A percentile compares a stretch with the other conserved stretches of the same genome.
phyloP scores from a whole-genome alignment of 75 land plant species.

The Sequoia sempervirens region DNA sequence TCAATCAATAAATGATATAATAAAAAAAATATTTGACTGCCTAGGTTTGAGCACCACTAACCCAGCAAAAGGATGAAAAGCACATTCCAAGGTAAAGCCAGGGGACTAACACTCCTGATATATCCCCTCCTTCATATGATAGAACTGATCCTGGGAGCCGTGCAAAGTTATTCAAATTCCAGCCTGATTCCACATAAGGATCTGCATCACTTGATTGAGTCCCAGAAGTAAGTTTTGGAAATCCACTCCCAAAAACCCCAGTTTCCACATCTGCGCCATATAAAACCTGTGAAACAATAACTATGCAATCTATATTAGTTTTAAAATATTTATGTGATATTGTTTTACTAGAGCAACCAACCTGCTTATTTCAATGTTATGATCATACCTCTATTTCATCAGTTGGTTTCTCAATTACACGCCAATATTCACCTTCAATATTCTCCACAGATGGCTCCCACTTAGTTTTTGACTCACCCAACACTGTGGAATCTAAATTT shows the following conservation, averaged over 20 bases:
- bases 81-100: conserved; percentile 94
- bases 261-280: conserved; percentile 79
- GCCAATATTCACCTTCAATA: conserved; percentile 94
- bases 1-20: not conserved
- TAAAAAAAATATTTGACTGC: not conserved
- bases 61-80: conserved; percentile 96
- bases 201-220: conserved; percentile 3
- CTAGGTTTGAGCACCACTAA: conserved; percentile 23
- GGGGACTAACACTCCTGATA: conserved; percentile 68
- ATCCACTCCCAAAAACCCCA: conserved; percentile 71
- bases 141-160: conserved; percentile 77
- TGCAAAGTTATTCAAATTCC: conserved; percentile 88
- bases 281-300: conserved; percentile 52
- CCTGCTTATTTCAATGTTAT: not conserved
- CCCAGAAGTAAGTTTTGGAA: conserved; percentile 38
- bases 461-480: conserved; percentile 6
- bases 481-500: not conserved
- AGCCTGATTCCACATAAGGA: conserved; percentile 62
- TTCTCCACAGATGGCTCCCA: conserved; percentile 60
- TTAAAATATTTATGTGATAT: not conserved
- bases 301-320: not conserved
- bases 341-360: not conserved
- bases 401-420: conserved; percentile 81
- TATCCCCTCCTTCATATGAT: conserved; percentile 61
- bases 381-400: conserved; percentile 79